phyloP scores from a whole-genome alignment of 2,329 filamentous ascomycete species.

The Fusarium lateritium region DNA sequence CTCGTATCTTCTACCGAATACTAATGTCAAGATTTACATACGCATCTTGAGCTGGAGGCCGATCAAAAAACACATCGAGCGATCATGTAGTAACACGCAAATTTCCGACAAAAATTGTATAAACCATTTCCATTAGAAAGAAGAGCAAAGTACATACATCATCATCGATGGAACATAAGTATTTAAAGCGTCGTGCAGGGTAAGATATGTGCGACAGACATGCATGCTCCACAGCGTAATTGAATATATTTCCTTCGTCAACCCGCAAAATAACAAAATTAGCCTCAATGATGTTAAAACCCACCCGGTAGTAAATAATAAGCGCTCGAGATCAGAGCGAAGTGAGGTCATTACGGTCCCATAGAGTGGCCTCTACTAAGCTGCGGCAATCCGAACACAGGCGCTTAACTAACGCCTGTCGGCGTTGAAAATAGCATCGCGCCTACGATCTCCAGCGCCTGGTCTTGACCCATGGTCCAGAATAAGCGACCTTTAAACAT shows the following conservation, averaged over 20 bases:
- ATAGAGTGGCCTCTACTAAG: slow-evolving; percentile 5
- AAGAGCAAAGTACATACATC: too few relatives aligned
- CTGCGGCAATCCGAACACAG: slow-evolving; percentile 19
- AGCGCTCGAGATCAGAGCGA: background rate
- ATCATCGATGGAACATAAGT: too few relatives aligned
- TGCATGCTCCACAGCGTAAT: too few relatives aligned
- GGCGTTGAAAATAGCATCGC: slow-evolving; percentile 45
- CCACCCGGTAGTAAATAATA: background rate
- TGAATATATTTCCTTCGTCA: too few relatives aligned
- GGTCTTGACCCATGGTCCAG: background rate
- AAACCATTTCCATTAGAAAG: too few relatives aligned
- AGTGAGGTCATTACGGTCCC: slow-evolving; percentile 4
- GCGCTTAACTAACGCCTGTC: slow-evolving; percentile 29
- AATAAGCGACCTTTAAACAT: slow-evolving; percentile 27
- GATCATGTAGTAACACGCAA: background rate
- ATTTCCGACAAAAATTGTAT: too few relatives aligned
- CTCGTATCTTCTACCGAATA: too few relatives aligned
- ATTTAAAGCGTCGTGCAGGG: too few relatives aligned
- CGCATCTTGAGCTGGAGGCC: background rate
- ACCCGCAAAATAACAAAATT: too few relatives aligned
- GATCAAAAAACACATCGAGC: background rate
- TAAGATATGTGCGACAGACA: too few relatives aligned
- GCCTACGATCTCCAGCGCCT: slow-evolving; percentile 33
- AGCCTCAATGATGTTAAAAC: background rate
- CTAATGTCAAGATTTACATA: background rate